phyloP scores from a whole-genome alignment of 192 early-diverging fungal species.

The Rhizophagus prolifer region DNA sequence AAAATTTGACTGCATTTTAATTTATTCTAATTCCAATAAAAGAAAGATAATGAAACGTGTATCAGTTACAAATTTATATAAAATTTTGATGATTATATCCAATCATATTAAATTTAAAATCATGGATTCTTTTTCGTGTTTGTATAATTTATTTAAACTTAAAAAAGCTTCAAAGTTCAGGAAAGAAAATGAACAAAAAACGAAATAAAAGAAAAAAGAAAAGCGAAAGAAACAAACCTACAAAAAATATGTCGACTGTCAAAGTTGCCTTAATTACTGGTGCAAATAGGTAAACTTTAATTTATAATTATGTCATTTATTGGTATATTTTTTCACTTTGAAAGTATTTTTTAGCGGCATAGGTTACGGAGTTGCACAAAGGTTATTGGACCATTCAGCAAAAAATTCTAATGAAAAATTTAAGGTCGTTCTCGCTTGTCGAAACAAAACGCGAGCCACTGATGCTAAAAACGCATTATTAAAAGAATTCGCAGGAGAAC shows the following conservation, averaged over 20 bases:
- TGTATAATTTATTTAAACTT: too few relatives aligned
- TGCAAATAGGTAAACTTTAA: constrained; percentile 13
- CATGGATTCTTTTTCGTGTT: too few relatives aligned
- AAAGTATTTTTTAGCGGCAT: constrained; percentile 38
- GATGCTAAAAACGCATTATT: constrained; percentile 39
- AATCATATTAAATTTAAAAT: too few relatives aligned
- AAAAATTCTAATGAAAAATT: constrained; percentile 26
- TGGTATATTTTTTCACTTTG: neutral
- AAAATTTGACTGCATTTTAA: neutral
- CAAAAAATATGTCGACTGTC: neutral
- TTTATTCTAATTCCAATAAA: neutral
- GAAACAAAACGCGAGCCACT: constrained; percentile 45
- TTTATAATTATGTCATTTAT: constrained; percentile 9
- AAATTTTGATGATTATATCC: too few relatives aligned
- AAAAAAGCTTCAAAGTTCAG: too few relatives aligned
- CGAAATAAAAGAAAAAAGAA: neutral
- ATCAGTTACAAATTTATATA: too few relatives aligned
- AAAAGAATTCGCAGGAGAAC: constrained; percentile 35
- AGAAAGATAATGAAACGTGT: too few relatives aligned
- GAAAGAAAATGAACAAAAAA: neutral
- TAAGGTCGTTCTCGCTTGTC: constrained; percentile 51
- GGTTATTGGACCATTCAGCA: constrained; percentile 40
- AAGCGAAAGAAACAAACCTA: neutral
- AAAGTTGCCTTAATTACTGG: constrained; percentile 18
- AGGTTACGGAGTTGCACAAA: constrained; percentile 55